Evolutionary conservation across 495 filamentous ascomycete genomes (phyloP), one percentile per base, ranked within the genome.

Genomic region (Hyaloscypha finlandica): DNA sequence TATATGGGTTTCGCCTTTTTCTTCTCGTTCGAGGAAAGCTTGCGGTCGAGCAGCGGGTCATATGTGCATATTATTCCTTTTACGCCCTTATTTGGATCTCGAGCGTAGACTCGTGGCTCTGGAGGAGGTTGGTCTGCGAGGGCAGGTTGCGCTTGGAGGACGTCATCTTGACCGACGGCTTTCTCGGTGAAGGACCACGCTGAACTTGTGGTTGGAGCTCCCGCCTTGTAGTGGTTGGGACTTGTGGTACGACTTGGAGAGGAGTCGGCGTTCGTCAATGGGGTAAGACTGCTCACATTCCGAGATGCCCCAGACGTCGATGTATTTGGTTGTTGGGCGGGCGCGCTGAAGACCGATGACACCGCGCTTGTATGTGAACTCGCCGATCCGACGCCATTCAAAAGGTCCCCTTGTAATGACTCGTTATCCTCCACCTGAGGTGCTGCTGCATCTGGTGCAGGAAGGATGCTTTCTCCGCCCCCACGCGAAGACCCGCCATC

Each of bases 221-320:
- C 31, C 30, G 52, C 45, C 65, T 85, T 85, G 25, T 73, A 65
- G 30, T 76, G 78, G 5, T 77, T 74, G 56, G 86, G 88, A 72
- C 83, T 87, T 39, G 79, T 76, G 32, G 74, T 74, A 76, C 88
- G 87, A 72, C 78, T 78, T 52, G 86, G 84, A n/a, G 93, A 93
- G 35, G 89, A 92, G 69, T 91, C 92, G 71, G 81, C 77, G 68
- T 86, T 89, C 30, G 92, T 94, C 67, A 94, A 83, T 55, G 93
- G 92, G 22, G 93, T 96, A 51, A 92, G 76, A 66, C 82, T 85
- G 70, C 83, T 86, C 37, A 70, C 20, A 63, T 70, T 70, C 31
- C 59, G 63, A 25, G 65, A 76, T 69, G 77, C 75, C 68, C 73
- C 72, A 73, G 70, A 78, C 65, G 84, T 79, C 70, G 83, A 78